Base-by-base conservation (phyloP, 352 stramenopile genomes). In the Globisporangium lucens region DNA sequence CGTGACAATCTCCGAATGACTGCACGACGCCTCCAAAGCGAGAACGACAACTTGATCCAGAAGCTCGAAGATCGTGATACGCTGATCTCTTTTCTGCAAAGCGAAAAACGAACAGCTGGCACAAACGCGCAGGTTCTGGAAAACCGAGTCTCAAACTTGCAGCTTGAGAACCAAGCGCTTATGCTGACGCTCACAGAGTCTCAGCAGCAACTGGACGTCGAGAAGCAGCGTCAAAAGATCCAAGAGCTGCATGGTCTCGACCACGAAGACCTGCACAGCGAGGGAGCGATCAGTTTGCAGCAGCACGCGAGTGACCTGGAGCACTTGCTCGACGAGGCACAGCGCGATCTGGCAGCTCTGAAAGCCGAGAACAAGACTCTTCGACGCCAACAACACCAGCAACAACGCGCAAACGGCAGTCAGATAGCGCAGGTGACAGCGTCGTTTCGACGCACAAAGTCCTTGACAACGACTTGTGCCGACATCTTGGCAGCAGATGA, bases 301-400 rank as follows among this genome's bases (percentile, higher is more conserved):
- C 72, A 58, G 12, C 59, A 70, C 2, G 67, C 74, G 24, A 57
- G 30, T 1, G 56, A 67, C 9, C 20, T 65, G 22, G 63, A 71
- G 29, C 60, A 73, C 27, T 61, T 87, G 29, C 66, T 87, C 27
- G 61, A 82, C 4, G 79, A 85, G 7, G 77, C 77, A 46, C 72
- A 72, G 33, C 70, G 61, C 2, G 60, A 76, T 61, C 60, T 78
- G 33, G 62, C 63, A 65, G 68, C 67, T 4, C 57, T 84, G 33
- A 77, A 78, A 38, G n/a, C 74, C 36, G 70, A 86, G 49, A 84
- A 84, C 63, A 68, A 70, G 2, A 33, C 74, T 15, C 67, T 84
- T 6, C 76, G 74, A 22, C 72, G 72, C 38, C 20, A 51, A n/a
- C 6, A 58, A 68, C 9, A 36, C 20, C 12, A 61, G 24, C 24